Evolutionary conservation across 257 asterid species (phyloP), one percentile per base, ranked within the genome.

Genomic region (Pogostemon cablin): DNA sequence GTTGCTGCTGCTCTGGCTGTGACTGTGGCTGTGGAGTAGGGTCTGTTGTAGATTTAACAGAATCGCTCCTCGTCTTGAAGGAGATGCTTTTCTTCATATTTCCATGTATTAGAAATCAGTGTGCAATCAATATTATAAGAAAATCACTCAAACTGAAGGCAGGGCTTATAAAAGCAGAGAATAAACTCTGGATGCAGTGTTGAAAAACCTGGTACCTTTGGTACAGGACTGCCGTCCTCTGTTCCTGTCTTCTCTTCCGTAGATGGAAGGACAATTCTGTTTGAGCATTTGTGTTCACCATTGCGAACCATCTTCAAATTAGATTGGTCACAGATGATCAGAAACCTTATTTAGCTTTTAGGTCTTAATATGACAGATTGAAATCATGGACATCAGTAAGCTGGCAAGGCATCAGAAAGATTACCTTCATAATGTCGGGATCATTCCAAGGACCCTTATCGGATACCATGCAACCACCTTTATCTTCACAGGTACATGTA

Each of bases 381-480:
- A 42, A 65, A 37, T 12, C 20, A 58, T 42, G 17, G 9, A 49
- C 43, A 50, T 10, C 49, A 15, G 49, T 44, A 57, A 34, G 10
- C 10, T n/a, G 9, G 59, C 4, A 25, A n/a, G 58, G 66, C 65
- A 59, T 59, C 49, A 9, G 12, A 66, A 10, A 73, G 11, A 62
- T 32, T 64, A 90, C 98, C 98, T 87, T 95, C 93, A 95, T 86
- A 71, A 88, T 86, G 3, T 91, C 99, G 9, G 85, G 74, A 71
- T 95, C 96, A 65, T 95, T 91, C 99, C 99, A 95, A 38, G 99
- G 98, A 7, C 98, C 99, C 83, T 79, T 95, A 77, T 95, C 99
- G 0, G 98, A 88, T 61, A 77, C 71, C 98, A 91, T 85, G 65
- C 99, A 95, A 9, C 98, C 96, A 2, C 98, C 99, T 71, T 78